Percentiles rank a stretch among this genome's conserved stretches.
These are phyloP conservation scores for Cryptococcus sp. DNA, from an alignment of 1,284 basidiomycete species.

Conservation along the genomic window DNA sequence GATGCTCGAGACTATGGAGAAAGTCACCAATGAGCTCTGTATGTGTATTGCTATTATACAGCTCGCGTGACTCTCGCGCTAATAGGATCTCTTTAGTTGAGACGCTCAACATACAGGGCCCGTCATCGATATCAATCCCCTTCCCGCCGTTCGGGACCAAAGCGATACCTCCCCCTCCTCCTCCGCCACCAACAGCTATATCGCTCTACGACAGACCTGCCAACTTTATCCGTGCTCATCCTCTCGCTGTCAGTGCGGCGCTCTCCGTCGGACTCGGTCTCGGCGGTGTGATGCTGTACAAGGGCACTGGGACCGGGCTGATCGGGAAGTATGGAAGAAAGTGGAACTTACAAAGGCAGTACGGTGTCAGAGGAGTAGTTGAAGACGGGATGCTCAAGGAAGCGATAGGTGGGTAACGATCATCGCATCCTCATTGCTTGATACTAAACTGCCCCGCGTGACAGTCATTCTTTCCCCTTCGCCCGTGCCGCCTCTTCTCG, in stretches of 20 bases:
- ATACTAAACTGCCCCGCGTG: neutral
- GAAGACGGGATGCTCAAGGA: slow-evolving; percentile 52
- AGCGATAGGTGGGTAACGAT: slow-evolving; percentile 39
- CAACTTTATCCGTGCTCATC: slow-evolving; percentile 33
- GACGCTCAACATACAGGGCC: slow-evolving; percentile 48
- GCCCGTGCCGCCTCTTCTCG: slow-evolving; percentile 43
- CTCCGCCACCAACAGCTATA: slow-evolving; percentile 31
- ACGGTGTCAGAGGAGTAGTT: slow-evolving; percentile 36
- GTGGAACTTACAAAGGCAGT: slow-evolving; percentile 19
- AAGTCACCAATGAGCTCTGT: slow-evolving; percentile 49
- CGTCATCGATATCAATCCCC: slow-evolving; percentile 48
- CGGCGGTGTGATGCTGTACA: slow-evolving; percentile 18
- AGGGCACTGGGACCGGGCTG: slow-evolving; percentile 10
- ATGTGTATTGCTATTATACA: slow-evolving; percentile 12
- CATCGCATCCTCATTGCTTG: neutral
- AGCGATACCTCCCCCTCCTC: slow-evolving; percentile 31
- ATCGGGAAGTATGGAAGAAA: slow-evolving; percentile 5
- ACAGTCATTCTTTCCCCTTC: slow-evolving; percentile 48
- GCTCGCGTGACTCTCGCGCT: neutral
- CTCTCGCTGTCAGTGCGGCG: slow-evolving; percentile 31
- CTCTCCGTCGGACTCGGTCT: slow-evolving; percentile 41
- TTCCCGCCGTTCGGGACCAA: slow-evolving; percentile 47
- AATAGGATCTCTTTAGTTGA: slow-evolving; percentile 32
- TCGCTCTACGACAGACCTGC: slow-evolving; percentile 20
- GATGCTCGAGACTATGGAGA: slow-evolving; percentile 50